Evolutionary conservation across 768 basidiomycete species (phyloP), one percentile per base, ranked within the genome.

Genomic region (Auricularia cornea): DNA sequence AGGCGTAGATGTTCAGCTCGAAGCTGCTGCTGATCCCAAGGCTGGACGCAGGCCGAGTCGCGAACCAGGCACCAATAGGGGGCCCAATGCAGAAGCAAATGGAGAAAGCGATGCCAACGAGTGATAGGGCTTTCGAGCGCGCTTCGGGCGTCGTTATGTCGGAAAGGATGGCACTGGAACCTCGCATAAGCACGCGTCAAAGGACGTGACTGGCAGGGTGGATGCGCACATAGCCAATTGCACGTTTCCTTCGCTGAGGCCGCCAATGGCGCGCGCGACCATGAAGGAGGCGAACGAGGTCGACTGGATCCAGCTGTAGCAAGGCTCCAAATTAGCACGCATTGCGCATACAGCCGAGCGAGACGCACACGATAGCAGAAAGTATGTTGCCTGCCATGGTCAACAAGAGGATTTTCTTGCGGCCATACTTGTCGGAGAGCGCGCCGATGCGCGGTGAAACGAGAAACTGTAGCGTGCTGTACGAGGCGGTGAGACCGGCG

Each of bases 221-320:
- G 38, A 33, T 29, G 81, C 89, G 68, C 71, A 94, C 94, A 94
- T 94, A 56, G 92, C 90, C 54, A 99, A 79, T 72, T 99, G 96
- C 12, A 98, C 96, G 71, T 99, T 99, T 54, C 96, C 96, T 78
- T 99, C 96, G 70, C 91, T 93, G 10, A 98, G 78, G 3, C 96
- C 96, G 11, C 95, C 95, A 38, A 98, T 86, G 4, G 98, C 80
- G 16, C 96, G 84, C 10, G 94, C 94, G 29, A 95, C 83, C 79
- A 94, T 81, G 72, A 92, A 98, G 0, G 90, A 87, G 1, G 89
- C 90, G 73, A 97, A 98, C 0, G 90, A 85, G 2, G 94, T 94
- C 0, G 93, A 93, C 70, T 88, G 83, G 56, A 95, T 81, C 94
- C 94, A 97, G 52, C 93, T 94, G 67, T 2, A 61, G 66, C n/a